Conservation (phyloP, 23 red algal genomes). For the Gracilaria gracilis region DNA sequence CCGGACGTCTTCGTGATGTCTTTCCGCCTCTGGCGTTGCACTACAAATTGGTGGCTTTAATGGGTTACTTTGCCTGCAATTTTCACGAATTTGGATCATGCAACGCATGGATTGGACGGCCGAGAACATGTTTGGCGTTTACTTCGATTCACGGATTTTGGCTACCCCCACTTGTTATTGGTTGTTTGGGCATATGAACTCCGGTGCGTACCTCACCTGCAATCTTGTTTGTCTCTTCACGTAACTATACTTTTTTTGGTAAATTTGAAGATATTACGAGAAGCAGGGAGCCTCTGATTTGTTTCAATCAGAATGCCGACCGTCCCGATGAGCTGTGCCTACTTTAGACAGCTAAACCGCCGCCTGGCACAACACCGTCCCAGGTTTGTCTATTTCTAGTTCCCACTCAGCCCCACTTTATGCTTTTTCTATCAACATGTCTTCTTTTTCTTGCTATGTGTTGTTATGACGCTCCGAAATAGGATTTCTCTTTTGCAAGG, state of each 20-base stretch:
- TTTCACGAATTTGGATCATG: slow-evolving; percentile 15
- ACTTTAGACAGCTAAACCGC: no score
- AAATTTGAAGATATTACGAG: not conserved
- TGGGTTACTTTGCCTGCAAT: not conserved
- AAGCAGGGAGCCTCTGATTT: not conserved
- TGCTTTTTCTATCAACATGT: not conserved
- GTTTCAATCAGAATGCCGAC: not conserved
- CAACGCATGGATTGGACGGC: slow-evolving; percentile 13
- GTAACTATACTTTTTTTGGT: not conserved
- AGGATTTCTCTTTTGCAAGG: no score
- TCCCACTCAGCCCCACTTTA: not conserved
- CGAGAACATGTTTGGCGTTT: slow-evolving; percentile 10
- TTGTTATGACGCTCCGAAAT: no score
- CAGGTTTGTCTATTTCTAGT: not conserved
- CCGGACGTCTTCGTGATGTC: no score
- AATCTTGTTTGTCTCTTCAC: not conserved
- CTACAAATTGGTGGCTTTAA: slow-evolving; percentile 10
- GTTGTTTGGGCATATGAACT: slow-evolving; percentile 21
- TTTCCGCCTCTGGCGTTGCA: no score
- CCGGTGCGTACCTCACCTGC: not conserved
- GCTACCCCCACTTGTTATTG: not conserved
- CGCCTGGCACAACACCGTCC: no score
- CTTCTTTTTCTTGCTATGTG: not conserved
- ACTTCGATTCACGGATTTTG: slow-evolving; percentile 7
- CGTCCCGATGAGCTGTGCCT: not conserved